Percentiles rank a stretch among this genome's conserved stretches.
Evolutionary conservation across 2,329 filamentous ascomycete species (phyloP).

Genomic region (Endoconidiophora laricicola): DNA sequence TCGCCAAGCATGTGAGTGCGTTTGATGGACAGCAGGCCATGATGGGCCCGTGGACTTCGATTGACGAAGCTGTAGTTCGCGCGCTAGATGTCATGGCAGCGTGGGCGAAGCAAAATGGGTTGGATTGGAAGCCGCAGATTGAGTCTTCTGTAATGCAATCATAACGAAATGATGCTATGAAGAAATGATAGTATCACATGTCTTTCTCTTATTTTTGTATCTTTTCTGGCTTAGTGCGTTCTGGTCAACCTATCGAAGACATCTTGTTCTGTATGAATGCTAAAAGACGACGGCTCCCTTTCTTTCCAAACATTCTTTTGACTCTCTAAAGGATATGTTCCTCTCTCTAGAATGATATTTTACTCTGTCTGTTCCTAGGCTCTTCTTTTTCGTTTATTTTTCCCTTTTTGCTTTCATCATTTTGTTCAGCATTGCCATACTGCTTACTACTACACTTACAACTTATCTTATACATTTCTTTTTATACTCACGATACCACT

Average conservation of each 20-base stretch:
- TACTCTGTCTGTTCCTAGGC: too few species aligned
- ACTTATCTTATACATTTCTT: not conserved
- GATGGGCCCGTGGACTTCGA: conserved; percentile 27
- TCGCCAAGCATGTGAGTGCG: conserved; percentile 13
- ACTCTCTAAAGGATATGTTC: too few species aligned
- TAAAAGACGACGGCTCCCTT: too few species aligned
- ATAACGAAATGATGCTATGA: too few species aligned
- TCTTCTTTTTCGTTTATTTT: not conserved
- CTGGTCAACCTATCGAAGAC: too few species aligned
- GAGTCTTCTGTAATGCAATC: conserved; percentile 17
- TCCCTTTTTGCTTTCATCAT: not conserved
- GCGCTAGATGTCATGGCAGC: conserved; percentile 25
- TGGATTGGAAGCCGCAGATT: conserved; percentile 30
- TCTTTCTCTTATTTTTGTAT: too few species aligned
- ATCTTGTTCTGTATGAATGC: too few species aligned
- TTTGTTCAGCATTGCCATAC: not conserved
- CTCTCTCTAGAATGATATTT: too few species aligned
- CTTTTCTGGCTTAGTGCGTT: too few species aligned
- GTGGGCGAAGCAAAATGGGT: conserved; percentile 28
- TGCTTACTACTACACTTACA: not conserved
- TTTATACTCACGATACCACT: not conserved
- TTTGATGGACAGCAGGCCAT: not conserved
- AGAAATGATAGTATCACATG: too few species aligned
- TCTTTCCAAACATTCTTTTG: too few species aligned
- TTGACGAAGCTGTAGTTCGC: conserved; percentile 27